Percentiles rank a stretch among this genome's conserved stretches.
phyloP scores from a whole-genome alignment of 306 rosid species.

The Acacia melanoxylon region DNA sequence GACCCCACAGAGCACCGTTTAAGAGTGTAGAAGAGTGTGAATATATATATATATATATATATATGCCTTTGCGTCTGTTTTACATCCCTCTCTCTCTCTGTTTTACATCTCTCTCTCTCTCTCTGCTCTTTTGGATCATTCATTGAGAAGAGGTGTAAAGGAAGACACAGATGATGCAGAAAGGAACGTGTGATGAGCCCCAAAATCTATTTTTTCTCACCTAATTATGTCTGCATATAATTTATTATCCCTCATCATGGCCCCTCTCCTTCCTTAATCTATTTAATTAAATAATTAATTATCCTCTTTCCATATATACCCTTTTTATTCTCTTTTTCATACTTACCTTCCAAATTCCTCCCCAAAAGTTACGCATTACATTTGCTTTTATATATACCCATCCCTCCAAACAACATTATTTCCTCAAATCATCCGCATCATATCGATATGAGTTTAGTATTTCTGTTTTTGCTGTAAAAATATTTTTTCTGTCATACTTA shows the following conservation, averaged over 20 bases:
- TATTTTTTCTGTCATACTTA: too few relatives aligned
- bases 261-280: background rate
- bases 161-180: slow-evolving; percentile 29
- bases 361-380: background rate
- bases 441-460: too few relatives aligned
- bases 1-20: slow-evolving; percentile 51
- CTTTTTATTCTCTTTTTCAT: slow-evolving; percentile 12
- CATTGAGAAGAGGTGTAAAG: slow-evolving; percentile 65
- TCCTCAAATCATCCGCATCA: background rate
- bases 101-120: slow-evolving; percentile 50
- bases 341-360: background rate
- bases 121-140: slow-evolving; percentile 22
- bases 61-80: slow-evolving; percentile 88
- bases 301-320: background rate
- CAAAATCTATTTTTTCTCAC: slow-evolving; percentile 55
- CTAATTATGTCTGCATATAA: slow-evolving; percentile 61
- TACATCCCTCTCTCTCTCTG: slow-evolving; percentile 57
- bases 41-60: background rate
- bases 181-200: slow-evolving; percentile 51
- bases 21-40: slow-evolving; percentile 60
- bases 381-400: background rate
- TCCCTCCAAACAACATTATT: slow-evolving; percentile 1
- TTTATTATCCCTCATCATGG: slow-evolving; percentile 54
- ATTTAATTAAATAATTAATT: slow-evolving; percentile 24
- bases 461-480: too few relatives aligned